Evolutionary conservation across 768 basidiomycete species (phyloP).

Genomic region (Filobasidium floriforme): DNA sequence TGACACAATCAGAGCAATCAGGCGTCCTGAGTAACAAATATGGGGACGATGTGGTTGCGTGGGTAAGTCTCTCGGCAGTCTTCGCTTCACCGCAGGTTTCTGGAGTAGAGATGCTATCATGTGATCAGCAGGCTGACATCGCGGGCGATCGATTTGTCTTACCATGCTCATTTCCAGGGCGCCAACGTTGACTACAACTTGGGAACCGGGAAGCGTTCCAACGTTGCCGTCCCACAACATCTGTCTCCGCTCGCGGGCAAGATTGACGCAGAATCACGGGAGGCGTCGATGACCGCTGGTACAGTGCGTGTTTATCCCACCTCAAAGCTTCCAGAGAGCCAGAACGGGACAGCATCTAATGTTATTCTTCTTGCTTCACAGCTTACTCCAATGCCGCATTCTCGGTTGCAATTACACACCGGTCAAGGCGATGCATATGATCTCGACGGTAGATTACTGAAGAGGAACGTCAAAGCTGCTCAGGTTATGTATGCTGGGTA

Average conservation of each 20-base stretch:
- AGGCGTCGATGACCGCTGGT: slow-evolving; percentile 34
- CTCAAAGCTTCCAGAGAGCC: not conserved
- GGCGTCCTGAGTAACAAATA: slow-evolving; percentile 38
- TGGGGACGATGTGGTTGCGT: slow-evolving; percentile 45
- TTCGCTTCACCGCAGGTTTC: too few species aligned
- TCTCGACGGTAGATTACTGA: slow-evolving; percentile 38
- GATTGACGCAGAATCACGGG: slow-evolving; percentile 18
- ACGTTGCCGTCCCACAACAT: slow-evolving; percentile 47
- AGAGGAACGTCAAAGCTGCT: slow-evolving; percentile 39
- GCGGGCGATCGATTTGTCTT: too few species aligned
- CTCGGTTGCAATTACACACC: slow-evolving; percentile 43
- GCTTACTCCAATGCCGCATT: slow-evolving; percentile 46
- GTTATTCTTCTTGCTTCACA: slow-evolving; percentile 9
- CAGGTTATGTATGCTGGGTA: slow-evolving; percentile 45
- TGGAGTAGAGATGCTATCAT: too few species aligned
- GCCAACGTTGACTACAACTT: slow-evolving; percentile 39
- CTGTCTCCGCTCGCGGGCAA: slow-evolving; percentile 37
- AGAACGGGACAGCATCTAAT: too few species aligned
- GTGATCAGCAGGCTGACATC: too few species aligned
- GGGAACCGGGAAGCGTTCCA: slow-evolving; percentile 47
- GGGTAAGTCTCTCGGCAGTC: too few species aligned
- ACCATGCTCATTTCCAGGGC: too few species aligned
- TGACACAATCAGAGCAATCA: slow-evolving; percentile 46
- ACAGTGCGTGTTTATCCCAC: slow-evolving; percentile 26
- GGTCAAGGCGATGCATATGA: slow-evolving; percentile 37